Base-by-base conservation (phyloP, 441 rosid species). In the Isatis lusitanica region DNA sequence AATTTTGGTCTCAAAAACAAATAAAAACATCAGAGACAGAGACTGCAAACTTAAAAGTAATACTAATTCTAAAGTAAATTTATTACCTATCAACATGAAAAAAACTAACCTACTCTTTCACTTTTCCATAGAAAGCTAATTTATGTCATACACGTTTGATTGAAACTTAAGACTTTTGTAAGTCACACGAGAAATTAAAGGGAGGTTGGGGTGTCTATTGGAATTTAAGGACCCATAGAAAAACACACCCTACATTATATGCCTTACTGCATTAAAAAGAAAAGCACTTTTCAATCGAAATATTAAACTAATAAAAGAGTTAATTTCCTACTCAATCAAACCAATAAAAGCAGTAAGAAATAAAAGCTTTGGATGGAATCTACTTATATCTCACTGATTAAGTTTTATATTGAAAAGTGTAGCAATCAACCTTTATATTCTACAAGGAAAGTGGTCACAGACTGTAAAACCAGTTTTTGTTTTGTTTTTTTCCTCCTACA, bases 211-310 rank as follows among this genome's bases (percentile, higher is more conserved):
- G 73, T 59, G 80, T 66, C 76, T 77, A 74, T 63, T 62, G 68
- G 26, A 73, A 73, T 53, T 33, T n/a, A 66, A 74, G 43, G 75
- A 50, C 62, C 75, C 74, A 60, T 53, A 12, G 33, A 12, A 24
- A 61, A 63, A 35, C 56, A 39, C 44, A 39, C 44, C 76, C 76
- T 39, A 64, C 68, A 57, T 58, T 40, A 57, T 65, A 71, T 81
- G 84, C 85, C 81, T 81, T 82, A 47, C 86, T 80, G 89, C 81
- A 80, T 81, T 74, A 21, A 79, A 83, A 85, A 80, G 85, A 68
- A 80, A 80, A 47, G 75, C 53, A 63, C 76, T 77, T 81, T 77
- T 73, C 76, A 68, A 57, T 77, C 79, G 18, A 12, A 21, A 44
- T 66, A 73, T 47, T 62, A 61, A 77, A 66, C 53, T 50, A 31